Evolutionary conservation across 1,139 yeast species (phyloP), one percentile per base, ranked within the genome.

Genomic region (Hansenula lynferdii): DNA sequence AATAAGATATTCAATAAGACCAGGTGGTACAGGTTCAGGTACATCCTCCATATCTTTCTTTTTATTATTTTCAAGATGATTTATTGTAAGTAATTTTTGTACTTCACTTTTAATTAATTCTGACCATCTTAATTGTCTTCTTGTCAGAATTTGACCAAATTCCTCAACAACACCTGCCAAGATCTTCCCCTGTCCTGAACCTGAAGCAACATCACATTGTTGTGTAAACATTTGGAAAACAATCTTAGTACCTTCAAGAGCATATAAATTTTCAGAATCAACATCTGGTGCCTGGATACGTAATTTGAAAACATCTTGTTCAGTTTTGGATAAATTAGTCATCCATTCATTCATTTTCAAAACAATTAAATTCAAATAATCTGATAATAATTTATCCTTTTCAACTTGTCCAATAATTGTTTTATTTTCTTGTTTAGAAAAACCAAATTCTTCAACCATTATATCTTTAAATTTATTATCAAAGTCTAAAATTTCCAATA

Each of bases 171-270:
- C 95, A n/a, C 94, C 94, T 9, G 82, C 80, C 34, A 87, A 67
- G 24, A 89, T 85, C 47, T 82, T 75, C 10, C 92, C 87, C 57
- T 85, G 90, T 3, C 89, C 87, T 3, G 95, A 80, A 29, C 84
- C 92, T 0, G 92, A 87, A 0, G 96, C 95, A 10, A 85, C 94
- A 49, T 85, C 95, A n/a, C 89, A 83, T 58, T 89, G 96, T 56
- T 87, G 96, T 25, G 84, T 82, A 44, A 89, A 77, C 80, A 89
- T 85, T 37, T 85, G 77, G 57, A 86, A 80, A 36, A 87, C 86
- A 40, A 78, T 83, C 19, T 82, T 85, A 12, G 86, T 81, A 14
- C 83, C 80, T 47, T 79, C 80, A 41, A 86, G 65, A 26, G 81
- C 85, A 29, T 77, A 63, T 34, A 68, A 61, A n/a, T 79, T 72